Evolutionary conservation across 176 grass and related monocot genomes (phyloP), one percentile per base, ranked within the genome.

Genomic region (Sorghum bicolor): DNA sequence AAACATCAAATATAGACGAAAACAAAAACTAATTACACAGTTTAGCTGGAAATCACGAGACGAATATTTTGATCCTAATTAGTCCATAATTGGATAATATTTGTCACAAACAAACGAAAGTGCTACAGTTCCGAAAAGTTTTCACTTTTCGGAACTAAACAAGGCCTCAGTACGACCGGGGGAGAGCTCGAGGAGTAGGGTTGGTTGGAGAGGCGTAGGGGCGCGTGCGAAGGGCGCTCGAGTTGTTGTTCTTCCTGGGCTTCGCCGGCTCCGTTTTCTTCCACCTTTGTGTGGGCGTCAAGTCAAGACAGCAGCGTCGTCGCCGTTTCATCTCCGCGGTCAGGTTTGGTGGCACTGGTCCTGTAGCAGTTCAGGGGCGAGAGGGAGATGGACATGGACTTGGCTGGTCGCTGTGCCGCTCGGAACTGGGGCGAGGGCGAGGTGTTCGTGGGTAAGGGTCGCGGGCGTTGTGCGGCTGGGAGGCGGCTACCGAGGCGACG

Each of bases 401-500:
- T 53, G 15, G 3, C 22, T 50, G 67, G 88, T 77, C 75, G 89
- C 68, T 67, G 55, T 5, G 65, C 45, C 36, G 30, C 72, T 47
- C 70, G 32, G 31, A 79, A 82, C 67, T 63, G 53, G 78, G 44
- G 28, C 70, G 45, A 67, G 77, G 43, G 28, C 71, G 60, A 69
- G 40, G 15, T 26, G 38, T 74, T 82, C 39, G 75, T 75, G 85
- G 73, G 85, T 71, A 53, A 73, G 39, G 90, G 66, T 60, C 31
- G 37, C 19, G 41, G 15, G 43, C 17, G 80, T 90, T 90, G 68
- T 93, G 91, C 88, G 92, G 92, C 87, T 92, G 87, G 86, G 92
- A 88, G 87, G 81, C 75, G 80, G 83, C 86, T 90, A 85, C 67
- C 53, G 71, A 80, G 31, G 65, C 70, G 25, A 25, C 37, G 32